phyloP scores from a whole-genome alignment of 139 green algal species.

The Micractinium sp. region DNA sequence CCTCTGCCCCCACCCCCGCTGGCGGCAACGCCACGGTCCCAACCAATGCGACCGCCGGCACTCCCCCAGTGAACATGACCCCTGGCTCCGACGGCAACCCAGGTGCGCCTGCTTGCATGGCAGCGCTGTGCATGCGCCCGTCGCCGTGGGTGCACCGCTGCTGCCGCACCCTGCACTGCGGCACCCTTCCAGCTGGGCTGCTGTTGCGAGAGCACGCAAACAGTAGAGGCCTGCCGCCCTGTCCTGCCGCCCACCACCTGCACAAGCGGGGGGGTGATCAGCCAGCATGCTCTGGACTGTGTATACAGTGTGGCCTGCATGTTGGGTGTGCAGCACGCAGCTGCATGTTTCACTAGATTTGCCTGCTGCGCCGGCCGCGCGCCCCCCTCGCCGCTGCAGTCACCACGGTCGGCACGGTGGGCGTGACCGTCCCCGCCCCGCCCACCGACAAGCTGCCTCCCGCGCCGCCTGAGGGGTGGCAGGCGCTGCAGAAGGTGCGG shows the following conservation, averaged over 20 bases:
- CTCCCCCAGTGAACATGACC: neutral
- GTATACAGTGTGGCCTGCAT: too few relatives aligned
- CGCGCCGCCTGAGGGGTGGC: neutral
- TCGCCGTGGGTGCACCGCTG: neutral
- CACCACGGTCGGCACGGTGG: neutral
- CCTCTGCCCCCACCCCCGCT: too few relatives aligned
- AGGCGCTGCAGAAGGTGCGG: conserved; percentile 18
- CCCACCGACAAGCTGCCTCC: conserved; percentile 14
- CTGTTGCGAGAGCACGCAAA: neutral
- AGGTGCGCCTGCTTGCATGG: neutral
- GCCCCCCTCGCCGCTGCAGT: neutral
- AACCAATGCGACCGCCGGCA: neutral
- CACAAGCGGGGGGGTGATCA: neutral
- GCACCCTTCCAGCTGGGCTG: neutral
- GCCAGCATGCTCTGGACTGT: too few relatives aligned
- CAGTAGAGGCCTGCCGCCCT: neutral
- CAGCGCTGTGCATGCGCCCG: neutral
- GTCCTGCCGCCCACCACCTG: neutral
- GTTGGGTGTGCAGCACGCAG: too few relatives aligned
- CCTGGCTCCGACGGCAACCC: neutral
- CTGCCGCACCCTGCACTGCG: neutral
- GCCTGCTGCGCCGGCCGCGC: neutral
- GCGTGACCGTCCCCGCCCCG: neutral
- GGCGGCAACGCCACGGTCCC: neutral
- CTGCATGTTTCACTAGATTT: too few relatives aligned